Evolutionary conservation across 2,329 filamentous ascomycete species (phyloP).

Genomic region (Penicillium janthinellum): DNA sequence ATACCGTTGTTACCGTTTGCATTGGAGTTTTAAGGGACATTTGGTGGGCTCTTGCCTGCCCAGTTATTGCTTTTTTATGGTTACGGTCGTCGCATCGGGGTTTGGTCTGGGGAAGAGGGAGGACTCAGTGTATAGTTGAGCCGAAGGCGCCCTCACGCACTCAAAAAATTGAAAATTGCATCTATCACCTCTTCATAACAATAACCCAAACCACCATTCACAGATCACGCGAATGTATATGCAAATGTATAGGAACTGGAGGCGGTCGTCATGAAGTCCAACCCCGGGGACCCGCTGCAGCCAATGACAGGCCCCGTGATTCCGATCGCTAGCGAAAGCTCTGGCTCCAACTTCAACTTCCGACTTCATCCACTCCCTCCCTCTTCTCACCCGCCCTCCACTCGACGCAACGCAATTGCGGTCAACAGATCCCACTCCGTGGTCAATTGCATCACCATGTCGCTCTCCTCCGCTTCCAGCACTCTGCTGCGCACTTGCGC

Average conservation of each 20-base stretch:
- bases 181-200: neutral
- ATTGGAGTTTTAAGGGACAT: slow-evolving; percentile 24
- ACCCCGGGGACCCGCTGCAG: slow-evolving; percentile 22
- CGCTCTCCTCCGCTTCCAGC: slow-evolving; percentile 68
- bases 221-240: neutral
- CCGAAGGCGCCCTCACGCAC: neutral
- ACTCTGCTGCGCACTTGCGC: slow-evolving; percentile 64
- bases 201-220: neutral
- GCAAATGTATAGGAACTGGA: neutral
- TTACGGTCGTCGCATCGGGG: slow-evolving; percentile 22
- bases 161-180: neutral
- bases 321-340: slow-evolving; percentile 46
- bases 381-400: slow-evolving; percentile 29
- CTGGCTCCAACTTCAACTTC: slow-evolving; percentile 45
- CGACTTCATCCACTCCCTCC: slow-evolving; percentile 39
- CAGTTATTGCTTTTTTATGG: slow-evolving; percentile 4
- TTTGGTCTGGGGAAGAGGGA: slow-evolving; percentile 13
- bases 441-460: slow-evolving; percentile 39
- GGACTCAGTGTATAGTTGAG: slow-evolving; percentile 7
- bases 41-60: slow-evolving; percentile 8
- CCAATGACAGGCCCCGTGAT: slow-evolving; percentile 47
- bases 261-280: slow-evolving; percentile 12
- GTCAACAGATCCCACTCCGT: slow-evolving; percentile 34
- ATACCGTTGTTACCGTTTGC: slow-evolving; percentile 17
- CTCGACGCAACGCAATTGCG: slow-evolving; percentile 33